Evolutionary conservation across 73 alveolate genomes (phyloP).

Genomic region (Paramecium octaurelia): DNA sequence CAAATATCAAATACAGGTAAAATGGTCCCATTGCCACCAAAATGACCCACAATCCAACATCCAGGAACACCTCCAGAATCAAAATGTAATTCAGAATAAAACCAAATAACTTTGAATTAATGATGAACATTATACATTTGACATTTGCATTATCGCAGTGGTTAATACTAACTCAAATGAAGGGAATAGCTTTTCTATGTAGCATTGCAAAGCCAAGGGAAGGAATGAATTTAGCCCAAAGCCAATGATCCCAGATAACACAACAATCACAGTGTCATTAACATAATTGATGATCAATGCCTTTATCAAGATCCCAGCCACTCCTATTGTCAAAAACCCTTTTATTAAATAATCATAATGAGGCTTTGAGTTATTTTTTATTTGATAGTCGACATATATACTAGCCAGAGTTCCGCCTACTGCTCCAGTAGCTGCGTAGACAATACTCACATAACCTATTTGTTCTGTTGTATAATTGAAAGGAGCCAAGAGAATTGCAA

Average conservation of each 20-base stretch:
- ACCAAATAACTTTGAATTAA: background rate
- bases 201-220: background rate
- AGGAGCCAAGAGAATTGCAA: background rate
- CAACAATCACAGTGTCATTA: background rate
- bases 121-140: background rate
- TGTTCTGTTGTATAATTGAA: background rate
- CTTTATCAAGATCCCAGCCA: background rate
- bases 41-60: background rate
- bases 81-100: background rate
- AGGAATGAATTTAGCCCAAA: conserved; percentile 21
- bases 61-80: background rate
- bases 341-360: conserved; percentile 16
- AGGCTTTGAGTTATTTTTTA: background rate
- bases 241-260: background rate
- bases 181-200: background rate
- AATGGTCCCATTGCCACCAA: background rate
- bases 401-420: conserved; percentile 16
- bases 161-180: conserved; percentile 5
- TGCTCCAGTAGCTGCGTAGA: background rate
- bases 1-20: background rate
- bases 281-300: background rate
- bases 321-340: background rate
- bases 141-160: background rate
- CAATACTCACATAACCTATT: conserved; percentile 14
- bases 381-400: conserved; percentile 3